Percentiles rank a stretch among this genome's conserved stretches.
Evolutionary conservation across 73 alveolate genomes (phyloP).

Genomic region (Paramecium octaurelia): DNA sequence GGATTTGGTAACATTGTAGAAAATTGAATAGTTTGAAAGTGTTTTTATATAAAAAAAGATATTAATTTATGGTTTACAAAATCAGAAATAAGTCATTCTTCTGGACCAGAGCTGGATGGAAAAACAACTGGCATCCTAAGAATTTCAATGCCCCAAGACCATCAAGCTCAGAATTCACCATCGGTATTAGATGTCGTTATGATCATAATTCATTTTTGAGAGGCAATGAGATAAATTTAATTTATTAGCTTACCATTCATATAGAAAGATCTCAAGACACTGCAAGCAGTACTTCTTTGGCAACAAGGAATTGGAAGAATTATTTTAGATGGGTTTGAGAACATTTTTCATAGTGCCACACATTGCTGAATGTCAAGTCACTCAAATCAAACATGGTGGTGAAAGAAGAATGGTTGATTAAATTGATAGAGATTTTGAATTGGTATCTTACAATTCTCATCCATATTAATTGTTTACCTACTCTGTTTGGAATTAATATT

Average conservation of each 20-base stretch:
- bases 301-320: constrained; percentile 58
- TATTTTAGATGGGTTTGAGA: constrained; percentile 60
- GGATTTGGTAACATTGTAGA: neutral
- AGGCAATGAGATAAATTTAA: neutral
- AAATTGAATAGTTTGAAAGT: neutral
- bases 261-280: constrained; percentile 64
- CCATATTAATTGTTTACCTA: constrained; percentile 62
- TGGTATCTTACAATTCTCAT: constrained; percentile 56
- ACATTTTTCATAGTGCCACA: constrained; percentile 60
- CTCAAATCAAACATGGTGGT: constrained; percentile 66
- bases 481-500: constrained; percentile 36
- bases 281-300: constrained; percentile 60
- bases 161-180: constrained; percentile 58
- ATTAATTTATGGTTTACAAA: constrained; percentile 54
- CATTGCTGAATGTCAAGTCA: constrained; percentile 52
- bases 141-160: constrained; percentile 67
- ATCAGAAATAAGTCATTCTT: constrained; percentile 61
- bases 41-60: neutral
- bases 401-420: constrained; percentile 64
- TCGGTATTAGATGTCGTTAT: constrained; percentile 62
- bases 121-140: constrained; percentile 66
- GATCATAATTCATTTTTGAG: constrained; percentile 63
- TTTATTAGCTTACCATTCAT: constrained; percentile 47
- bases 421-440: constrained; percentile 63
- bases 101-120: constrained; percentile 70